These are phyloP conservation scores for Cucumis variabilis DNA, from an alignment of 331 rosid genomes.

Conservation along the genomic window DNA sequence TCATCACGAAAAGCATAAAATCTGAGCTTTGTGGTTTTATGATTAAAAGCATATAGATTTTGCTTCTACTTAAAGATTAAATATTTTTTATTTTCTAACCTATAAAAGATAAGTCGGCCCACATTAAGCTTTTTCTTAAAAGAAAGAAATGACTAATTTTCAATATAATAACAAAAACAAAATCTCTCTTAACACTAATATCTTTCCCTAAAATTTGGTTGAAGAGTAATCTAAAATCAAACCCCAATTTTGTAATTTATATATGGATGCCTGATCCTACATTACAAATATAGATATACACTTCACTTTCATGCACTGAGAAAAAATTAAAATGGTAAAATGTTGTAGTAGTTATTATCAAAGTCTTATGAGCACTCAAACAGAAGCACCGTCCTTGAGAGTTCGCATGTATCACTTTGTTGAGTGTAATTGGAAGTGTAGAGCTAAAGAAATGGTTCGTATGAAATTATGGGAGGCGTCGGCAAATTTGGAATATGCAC, in stretches of 20 bases:
- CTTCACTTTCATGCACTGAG: too few relatives aligned
- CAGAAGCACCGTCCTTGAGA: background rate
- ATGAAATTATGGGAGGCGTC: conserved; percentile 9
- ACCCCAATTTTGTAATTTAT: too few relatives aligned
- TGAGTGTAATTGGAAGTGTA: conserved; percentile 4
- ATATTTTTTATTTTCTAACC: background rate
- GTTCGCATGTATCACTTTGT: background rate
- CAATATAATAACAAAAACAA: too few relatives aligned
- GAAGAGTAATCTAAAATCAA: too few relatives aligned
- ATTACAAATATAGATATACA: too few relatives aligned
- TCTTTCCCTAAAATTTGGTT: too few relatives aligned
- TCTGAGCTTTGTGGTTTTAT: conserved; percentile 9
- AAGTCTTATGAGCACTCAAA: background rate
- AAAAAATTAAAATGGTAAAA: background rate
- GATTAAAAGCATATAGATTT: conserved; percentile 15
- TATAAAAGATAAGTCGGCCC: background rate
- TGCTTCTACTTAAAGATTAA: conserved; percentile 4
- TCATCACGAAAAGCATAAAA: background rate
- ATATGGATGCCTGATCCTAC: too few relatives aligned
- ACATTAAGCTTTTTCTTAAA: background rate
- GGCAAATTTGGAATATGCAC: background rate
- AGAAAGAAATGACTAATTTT: background rate
- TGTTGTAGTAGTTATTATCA: background rate
- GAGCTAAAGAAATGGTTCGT: conserved; percentile 12
- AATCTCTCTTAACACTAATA: background rate